A percentile compares a stretch with the other conserved stretches of the same genome.
phyloP scores from a whole-genome alignment of 768 basidiomycete genomes.

The Tricholoma matsutake region DNA sequence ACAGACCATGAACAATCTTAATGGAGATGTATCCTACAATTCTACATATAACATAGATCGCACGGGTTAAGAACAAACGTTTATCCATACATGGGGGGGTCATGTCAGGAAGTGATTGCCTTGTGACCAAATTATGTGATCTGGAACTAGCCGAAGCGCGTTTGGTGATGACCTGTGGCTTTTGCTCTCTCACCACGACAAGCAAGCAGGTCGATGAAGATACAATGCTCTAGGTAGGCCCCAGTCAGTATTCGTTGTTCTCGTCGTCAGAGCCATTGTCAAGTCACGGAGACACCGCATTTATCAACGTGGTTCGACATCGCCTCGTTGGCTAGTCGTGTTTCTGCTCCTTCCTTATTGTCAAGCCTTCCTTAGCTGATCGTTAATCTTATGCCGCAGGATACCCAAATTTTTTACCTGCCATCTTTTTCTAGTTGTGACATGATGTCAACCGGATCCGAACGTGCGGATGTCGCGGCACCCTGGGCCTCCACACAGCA shows the following conservation, averaged over 20 bases:
- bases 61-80: background rate
- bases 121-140: background rate
- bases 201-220: background rate
- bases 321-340: constrained; percentile 20
- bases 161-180: background rate
- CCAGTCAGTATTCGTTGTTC: background rate
- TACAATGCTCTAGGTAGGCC: background rate
- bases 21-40: background rate
- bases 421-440: constrained; percentile 5
- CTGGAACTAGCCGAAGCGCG: background rate
- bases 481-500: constrained; percentile 11
- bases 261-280: background rate
- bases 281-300: background rate
- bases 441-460: constrained; percentile 21
- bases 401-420: constrained; percentile 21
- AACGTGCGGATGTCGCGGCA: constrained; percentile 7
- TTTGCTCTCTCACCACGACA: background rate
- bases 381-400: constrained; percentile 16
- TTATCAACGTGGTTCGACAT: constrained; percentile 4
- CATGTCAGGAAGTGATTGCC: no score
- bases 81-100: background rate
- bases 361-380: background rate
- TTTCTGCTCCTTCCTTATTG: background rate
- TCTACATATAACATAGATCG: background rate
- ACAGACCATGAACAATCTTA: background rate